Base-by-base conservation (phyloP, 306 rosid genomes). In the Glycyrrhiza uralensis region DNA sequence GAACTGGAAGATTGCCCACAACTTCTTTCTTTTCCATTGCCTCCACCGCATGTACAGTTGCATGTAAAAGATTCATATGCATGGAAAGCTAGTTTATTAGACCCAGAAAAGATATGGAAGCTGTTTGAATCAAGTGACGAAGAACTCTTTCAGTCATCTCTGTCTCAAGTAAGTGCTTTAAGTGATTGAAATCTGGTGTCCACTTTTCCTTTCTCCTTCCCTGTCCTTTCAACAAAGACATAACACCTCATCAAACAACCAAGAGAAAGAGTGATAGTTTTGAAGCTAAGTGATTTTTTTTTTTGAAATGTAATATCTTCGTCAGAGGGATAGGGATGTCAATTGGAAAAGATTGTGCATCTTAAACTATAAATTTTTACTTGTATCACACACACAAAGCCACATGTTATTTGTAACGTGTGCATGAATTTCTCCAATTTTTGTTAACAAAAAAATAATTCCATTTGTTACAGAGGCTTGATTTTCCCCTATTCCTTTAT, bases 31-130 rank as follows among this genome's bases (percentile, higher is more conserved):
- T 39, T 63, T 13, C 69, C 52, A 18, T 24, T 28, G 7, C 39
- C 26, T 72, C 63, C 69, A 22, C 23, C 69, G 6, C 52, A 63
- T 63, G 18, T 22, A 38, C 22, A 52, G 52, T 22, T 63, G 20
- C 41, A 41, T 2, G 13, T 24, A 1, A 12, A 44, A 29, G 54
- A 61, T 62, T 73, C 46, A 22, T 15, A 11, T 5, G 52, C 12
- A 22, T 3, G 1, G 63, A 51, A 73, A 50, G 71, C 52, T 73
- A 14, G 15, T 19, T 15, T 63, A 33, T 35, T 61, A 32, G 78
- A 73, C 49, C 42, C 42, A 22, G 41, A 66, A 55, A 49, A 61
- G 78, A 14, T 73, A n/a, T 47, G 78, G 78, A 60, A 61, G 63
- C 14, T 60, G 9, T 65, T 65, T 12, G 22, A 44, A 36, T 14